A percentile compares a stretch with the other conserved stretches of the same genome.
These are phyloP conservation scores for Lomentospora prolificans DNA, from an alignment of 2,329 filamentous ascomycete genomes.

Conservation along the genomic window DNA sequence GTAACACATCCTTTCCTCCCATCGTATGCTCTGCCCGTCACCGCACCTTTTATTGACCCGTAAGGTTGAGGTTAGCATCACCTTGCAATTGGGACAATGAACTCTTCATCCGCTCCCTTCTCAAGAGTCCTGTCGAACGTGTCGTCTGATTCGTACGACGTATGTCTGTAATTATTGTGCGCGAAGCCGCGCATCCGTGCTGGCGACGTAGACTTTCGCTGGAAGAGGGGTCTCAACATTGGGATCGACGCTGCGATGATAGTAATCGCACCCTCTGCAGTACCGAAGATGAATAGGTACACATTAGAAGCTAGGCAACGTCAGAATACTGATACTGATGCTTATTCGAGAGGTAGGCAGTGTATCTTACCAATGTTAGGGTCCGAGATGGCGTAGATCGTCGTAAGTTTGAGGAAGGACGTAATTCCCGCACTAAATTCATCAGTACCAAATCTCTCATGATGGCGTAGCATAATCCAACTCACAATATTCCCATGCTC, in stretches of 20 bases:
- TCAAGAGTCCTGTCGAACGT: too few relatives aligned
- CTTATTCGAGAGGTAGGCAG: background rate
- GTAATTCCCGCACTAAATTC: slow-evolving; percentile 19
- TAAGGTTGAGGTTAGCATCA: too few relatives aligned
- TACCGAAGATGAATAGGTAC: slow-evolving; percentile 14
- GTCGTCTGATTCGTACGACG: too few relatives aligned
- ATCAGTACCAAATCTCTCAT: background rate
- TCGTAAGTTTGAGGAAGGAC: slow-evolving; percentile 19
- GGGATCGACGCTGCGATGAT: slow-evolving; percentile 15
- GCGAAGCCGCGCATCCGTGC: background rate
- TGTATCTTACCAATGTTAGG: slow-evolving; percentile 11
- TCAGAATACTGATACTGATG: background rate
- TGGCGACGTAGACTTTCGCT: background rate
- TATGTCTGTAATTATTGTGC: background rate
- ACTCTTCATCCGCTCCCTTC: too few relatives aligned
- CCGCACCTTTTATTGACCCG: too few relatives aligned
- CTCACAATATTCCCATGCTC: slow-evolving; percentile 31
- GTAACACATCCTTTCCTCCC: too few relatives aligned
- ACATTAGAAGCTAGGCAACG: slow-evolving; percentile 8
- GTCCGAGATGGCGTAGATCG: slow-evolving; percentile 14
- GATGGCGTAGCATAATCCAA: background rate
- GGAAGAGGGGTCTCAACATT: slow-evolving; percentile 10
- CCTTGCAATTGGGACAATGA: too few relatives aligned
- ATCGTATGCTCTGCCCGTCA: too few relatives aligned
- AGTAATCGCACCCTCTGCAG: slow-evolving; percentile 13